Conservation (phyloP, 805 yeast genomes). For the Novakomyces olei region DNA sequence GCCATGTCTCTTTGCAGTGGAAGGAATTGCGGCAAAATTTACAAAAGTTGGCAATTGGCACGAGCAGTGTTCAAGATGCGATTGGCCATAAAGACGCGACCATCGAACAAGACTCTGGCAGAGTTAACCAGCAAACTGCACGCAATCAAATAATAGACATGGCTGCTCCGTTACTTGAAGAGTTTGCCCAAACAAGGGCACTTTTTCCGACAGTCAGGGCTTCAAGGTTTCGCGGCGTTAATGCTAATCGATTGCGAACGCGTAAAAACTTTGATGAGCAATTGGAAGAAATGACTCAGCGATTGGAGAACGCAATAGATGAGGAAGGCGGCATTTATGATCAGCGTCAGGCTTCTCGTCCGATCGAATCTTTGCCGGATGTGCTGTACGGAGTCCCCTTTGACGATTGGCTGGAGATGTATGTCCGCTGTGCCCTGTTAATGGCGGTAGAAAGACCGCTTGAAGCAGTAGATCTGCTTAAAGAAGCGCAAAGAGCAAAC, state of each 20-base stretch:
- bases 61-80: slow-evolving; percentile 56
- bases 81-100: no score
- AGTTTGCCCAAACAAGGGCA: slow-evolving; percentile 52
- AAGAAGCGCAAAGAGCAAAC: slow-evolving; percentile 53
- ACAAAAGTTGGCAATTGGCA: slow-evolving; percentile 6
- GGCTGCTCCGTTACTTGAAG: slow-evolving; percentile 64
- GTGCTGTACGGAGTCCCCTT: slow-evolving; percentile 51
- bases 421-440: slow-evolving; percentile 55
- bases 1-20: slow-evolving; percentile 4
- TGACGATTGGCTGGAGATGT: slow-evolving; percentile 66
- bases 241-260: slow-evolving; percentile 32
- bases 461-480: slow-evolving; percentile 41
- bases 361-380: no score
- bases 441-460: slow-evolving; percentile 36
- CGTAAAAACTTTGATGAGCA: slow-evolving; percentile 43
- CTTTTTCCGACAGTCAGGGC: slow-evolving; percentile 63
- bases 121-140: no score
- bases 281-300: slow-evolving; percentile 36
- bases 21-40: slow-evolving; percentile 7
- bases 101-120: no score
- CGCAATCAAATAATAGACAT: no score
- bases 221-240: slow-evolving; percentile 41
- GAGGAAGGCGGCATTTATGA: slow-evolving; percentile 27
- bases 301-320: slow-evolving; percentile 21
- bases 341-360: no score